Evolutionary conservation across 352 stramenopile species (phyloP), one percentile per base, ranked within the genome.

Genomic region (Phytophthora sp.): DNA sequence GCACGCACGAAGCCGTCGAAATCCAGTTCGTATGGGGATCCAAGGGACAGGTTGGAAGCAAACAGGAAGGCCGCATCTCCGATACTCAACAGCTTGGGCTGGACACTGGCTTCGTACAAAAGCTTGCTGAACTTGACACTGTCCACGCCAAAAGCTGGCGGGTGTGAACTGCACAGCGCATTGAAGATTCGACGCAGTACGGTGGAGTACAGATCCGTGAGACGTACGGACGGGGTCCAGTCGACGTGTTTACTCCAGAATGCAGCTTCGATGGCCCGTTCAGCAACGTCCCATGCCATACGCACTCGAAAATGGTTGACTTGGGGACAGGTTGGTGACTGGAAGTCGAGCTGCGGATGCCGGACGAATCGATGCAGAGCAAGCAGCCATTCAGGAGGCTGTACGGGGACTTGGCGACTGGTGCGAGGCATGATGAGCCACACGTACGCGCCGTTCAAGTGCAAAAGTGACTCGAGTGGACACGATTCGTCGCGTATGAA

Each of bases 81-180:
- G 21, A 94, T 79, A n/a, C 54, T 70, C 3, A 94, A 58, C 3
- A 67, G 47, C 7, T 61, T 51, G 0, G 86, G 84, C 24, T 90
- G 77, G 1, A 91, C 58, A 0, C 64, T 63, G 35, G 80, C 84
- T 51, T 93, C 84, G 2, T 85, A 85, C 11, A 94, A 52, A 7
- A 93, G 59, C 38, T 90, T 90, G 53, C 80, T 86, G 63, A 94
- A 94, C 49, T 94, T 94, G 61, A 93, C 77, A 45, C 84, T 84
- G 49, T 94, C 86, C 21, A 91, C 70, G 1, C 72, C 53, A 15
- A 68, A 51, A 11, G 71, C 74, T 4, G 74, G 71, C 8, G 86
- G 86, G 36, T 89, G 80, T 8, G 79, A 82, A 15, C 59, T 66
- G 13, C 84, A 82, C 12, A 94, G 50, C 7, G 72, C 49, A 7